Base-by-base conservation (phyloP, 2,329 filamentous ascomycete species). In the Cladophialophora exuberans region DNA sequence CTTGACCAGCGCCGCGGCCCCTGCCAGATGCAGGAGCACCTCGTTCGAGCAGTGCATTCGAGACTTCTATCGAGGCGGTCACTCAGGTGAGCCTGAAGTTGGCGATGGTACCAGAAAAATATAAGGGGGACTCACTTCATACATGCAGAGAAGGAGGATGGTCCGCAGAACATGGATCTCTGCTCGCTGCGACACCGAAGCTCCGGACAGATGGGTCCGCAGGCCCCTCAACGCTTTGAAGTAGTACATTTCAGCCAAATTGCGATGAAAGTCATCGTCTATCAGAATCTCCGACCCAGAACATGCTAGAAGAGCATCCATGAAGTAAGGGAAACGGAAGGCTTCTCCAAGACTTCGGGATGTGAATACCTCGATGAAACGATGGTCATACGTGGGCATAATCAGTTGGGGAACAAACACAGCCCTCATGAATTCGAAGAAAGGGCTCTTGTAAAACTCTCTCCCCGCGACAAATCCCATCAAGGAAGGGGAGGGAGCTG, bases 241-340 rank as follows among this genome's bases (percentile, higher is more conserved):
- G 18, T 66, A 66, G 25, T 64, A 61, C 3, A 39, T 30, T 11
- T 61, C 54, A 1, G 56, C 58, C 3, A 65, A 18, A 6, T 43
- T 48, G 17, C 56, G 60, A 18, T 57, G 58, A 20, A 25, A 7
- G 7, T 22, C 1, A 10, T 43, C 44, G 6, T 61, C 26, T 11
- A 56, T 53, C 15, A 55, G 59, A 9, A 65, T 62, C 43, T 66
- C 64, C 1, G 60, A 59, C 1, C 60, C 64, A 51, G 52, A 62
- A 33, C 64, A 66, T 1, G 65, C 63, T 4, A 66, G 59, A 4
- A 66, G 53, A 4, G 63, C 57, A 42, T 66, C 60, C 63, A 66
- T 65, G 11, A 57, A 64, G 30, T 61, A 62, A 4, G 65, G 62
- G 1, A 35, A 23, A 6, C 47, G 25, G 10, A 57, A 30, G 1